A percentile compares a stretch with the other conserved stretches of the same genome.
These are phyloP conservation scores for Globisporangium acanthophoron DNA, from an alignment of 352 stramenopile genomes.

Conservation along the genomic window DNA sequence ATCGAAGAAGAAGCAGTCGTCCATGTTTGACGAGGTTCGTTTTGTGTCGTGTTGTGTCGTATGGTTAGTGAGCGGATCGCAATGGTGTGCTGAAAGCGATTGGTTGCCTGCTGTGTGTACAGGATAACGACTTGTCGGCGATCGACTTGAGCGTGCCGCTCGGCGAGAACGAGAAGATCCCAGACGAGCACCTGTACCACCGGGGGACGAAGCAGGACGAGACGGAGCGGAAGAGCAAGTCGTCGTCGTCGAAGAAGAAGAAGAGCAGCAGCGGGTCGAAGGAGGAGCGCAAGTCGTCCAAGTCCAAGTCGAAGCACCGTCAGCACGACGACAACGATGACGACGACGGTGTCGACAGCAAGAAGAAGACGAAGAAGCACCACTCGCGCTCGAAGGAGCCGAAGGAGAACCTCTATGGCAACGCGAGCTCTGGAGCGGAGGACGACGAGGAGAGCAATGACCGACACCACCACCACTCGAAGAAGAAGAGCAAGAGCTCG, in stretches of 20 bases:
- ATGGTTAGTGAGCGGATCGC: no score
- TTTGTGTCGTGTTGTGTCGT: slow-evolving; percentile 1
- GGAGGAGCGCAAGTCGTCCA: slow-evolving; percentile 39
- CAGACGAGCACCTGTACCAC: slow-evolving; percentile 78
- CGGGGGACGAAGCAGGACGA: slow-evolving; percentile 40
- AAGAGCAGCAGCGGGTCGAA: slow-evolving; percentile 12
- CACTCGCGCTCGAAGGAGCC: slow-evolving; percentile 28
- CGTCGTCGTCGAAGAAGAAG: slow-evolving; percentile 3
- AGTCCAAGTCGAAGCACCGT: slow-evolving; percentile 22
- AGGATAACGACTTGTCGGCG: slow-evolving; percentile 66
- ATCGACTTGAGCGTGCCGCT: slow-evolving; percentile 78
- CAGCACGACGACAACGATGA: slow-evolving; percentile 15
- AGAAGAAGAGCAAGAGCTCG: slow-evolving; percentile 35
- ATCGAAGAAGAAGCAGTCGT: slow-evolving; percentile 40
- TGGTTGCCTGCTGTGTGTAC: not conserved
- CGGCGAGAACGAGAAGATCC: slow-evolving; percentile 68
- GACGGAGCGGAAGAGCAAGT: slow-evolving; percentile 67
- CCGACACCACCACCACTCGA: slow-evolving; percentile 16
- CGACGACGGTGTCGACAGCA: slow-evolving; percentile 15
- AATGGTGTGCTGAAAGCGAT: not conserved
- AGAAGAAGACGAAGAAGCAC: slow-evolving; percentile 38
- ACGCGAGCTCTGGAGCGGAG: slow-evolving; percentile 27
- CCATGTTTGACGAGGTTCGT: slow-evolving; percentile 31
- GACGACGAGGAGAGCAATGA: slow-evolving; percentile 22
- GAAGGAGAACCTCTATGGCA: slow-evolving; percentile 48